Evolutionary conservation across 176 grass and related monocot species (phyloP).

Genomic region (Dactylis glomerata): DNA sequence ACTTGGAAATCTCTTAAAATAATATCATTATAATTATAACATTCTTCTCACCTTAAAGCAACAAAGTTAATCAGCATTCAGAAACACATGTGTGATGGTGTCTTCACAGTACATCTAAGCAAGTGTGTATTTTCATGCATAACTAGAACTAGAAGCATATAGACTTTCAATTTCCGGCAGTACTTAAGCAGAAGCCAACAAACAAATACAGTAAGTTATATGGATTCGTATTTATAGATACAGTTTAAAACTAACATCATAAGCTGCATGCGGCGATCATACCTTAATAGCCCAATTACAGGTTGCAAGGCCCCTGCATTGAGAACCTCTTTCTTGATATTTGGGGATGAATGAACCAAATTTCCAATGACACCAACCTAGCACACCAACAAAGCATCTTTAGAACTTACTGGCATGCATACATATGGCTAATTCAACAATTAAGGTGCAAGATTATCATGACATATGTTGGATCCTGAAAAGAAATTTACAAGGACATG

Average conservation of each 20-base stretch:
- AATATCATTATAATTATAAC: slow-evolving; percentile 12
- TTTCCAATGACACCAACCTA: slow-evolving; percentile 99
- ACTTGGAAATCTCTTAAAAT: background rate
- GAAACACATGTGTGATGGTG: slow-evolving; percentile 12
- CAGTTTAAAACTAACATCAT: slow-evolving; percentile 36
- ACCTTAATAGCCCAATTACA: slow-evolving; percentile 97
- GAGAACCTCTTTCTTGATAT: slow-evolving; percentile 99
- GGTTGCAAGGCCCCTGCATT: slow-evolving; percentile 86
- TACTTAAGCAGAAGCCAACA: slow-evolving; percentile 19
- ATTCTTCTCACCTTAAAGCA: slow-evolving; percentile 18
- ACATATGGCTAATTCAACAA: background rate
- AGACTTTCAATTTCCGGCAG: background rate
- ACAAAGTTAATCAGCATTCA: slow-evolving; percentile 6
- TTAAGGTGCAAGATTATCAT: background rate
- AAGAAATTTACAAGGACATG: background rate
- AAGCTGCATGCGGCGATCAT: slow-evolving; percentile 14
- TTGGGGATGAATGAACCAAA: slow-evolving; percentile 98
- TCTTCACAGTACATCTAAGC: slow-evolving; percentile 23
- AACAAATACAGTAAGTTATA: slow-evolving; percentile 6
- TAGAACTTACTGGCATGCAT: slow-evolving; percentile 17
- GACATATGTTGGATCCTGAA: background rate
- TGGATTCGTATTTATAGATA: slow-evolving; percentile 35
- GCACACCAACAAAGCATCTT: slow-evolving; percentile 20
- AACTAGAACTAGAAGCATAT: background rate
- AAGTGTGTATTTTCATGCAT: background rate